A percentile compares a stretch with the other conserved stretches of the same genome.
These are phyloP conservation scores for Stachybotrys chlorohalonatus DNA, from an alignment of 2,329 filamentous ascomycete species.

Conservation along the genomic window DNA sequence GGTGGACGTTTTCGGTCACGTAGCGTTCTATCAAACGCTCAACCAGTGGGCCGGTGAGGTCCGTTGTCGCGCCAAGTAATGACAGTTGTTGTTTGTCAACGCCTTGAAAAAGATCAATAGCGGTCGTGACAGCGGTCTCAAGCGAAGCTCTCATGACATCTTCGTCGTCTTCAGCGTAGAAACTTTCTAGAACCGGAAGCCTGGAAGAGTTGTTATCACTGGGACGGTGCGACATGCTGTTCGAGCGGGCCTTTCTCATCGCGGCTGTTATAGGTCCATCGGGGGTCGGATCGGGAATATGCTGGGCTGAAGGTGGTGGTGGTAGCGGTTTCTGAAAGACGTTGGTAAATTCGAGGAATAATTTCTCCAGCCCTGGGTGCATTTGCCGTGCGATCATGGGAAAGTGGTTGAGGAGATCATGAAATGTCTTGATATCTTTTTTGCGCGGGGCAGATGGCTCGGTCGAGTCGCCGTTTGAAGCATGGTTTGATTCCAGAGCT, in stretches of 20 bases:
- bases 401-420: slow-evolving; percentile 82
- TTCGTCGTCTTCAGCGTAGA: slow-evolving; percentile 82
- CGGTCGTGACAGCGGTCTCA: slow-evolving; percentile 84
- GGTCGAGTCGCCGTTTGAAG: slow-evolving; percentile 26
- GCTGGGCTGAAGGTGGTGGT: slow-evolving; percentile 55
- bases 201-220: slow-evolving; percentile 22
- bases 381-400: slow-evolving; percentile 95
- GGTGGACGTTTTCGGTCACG: slow-evolving; percentile 85
- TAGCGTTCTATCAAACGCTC: slow-evolving; percentile 94
- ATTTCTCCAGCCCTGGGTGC: slow-evolving; percentile 79
- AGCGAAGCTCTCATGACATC: slow-evolving; percentile 80
- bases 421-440: slow-evolving; percentile 86
- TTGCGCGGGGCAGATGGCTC: slow-evolving; percentile 47
- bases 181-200: slow-evolving; percentile 48
- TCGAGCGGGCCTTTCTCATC: slow-evolving; percentile 45
- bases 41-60: slow-evolving; percentile 83
- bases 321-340: slow-evolving; percentile 81
- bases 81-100: slow-evolving; percentile 96
- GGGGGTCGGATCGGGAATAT: slow-evolving; percentile 49
- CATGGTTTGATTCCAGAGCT: slow-evolving; percentile 26
- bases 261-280: slow-evolving; percentile 47
- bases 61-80: slow-evolving; percentile 82
- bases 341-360: slow-evolving; percentile 82
- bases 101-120: slow-evolving; percentile 90
- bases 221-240: slow-evolving; percentile 29